Base-by-base conservation (phyloP, 805 yeast genomes). In the Cyberlindnera nakhonratchasimensis region DNA sequence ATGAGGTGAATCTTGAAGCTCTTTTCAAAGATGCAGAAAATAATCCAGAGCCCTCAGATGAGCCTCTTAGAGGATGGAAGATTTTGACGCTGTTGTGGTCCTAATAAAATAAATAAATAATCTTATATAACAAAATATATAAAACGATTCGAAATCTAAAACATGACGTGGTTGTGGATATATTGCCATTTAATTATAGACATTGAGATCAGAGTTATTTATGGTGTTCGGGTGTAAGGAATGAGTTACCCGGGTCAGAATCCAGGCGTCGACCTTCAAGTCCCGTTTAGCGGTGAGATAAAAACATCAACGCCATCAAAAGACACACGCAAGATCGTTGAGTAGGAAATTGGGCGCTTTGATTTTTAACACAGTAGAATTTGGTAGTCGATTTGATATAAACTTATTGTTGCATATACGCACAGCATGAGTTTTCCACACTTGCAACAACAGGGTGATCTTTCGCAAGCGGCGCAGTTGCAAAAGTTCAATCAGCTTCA, bases 1-100 rank as follows among this genome's bases (percentile, higher is more conserved):
- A 50, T 14, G 67, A 73, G 42, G 70, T 67, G 29, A 76, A 73
- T 55, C 62, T 74, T n/a, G 53, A 37, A 17, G 30, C 52, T 5
- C 48, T 62, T 25, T 61, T 62, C 46, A 44, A 46, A 36, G 65
- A 62, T 43, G 59, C 56, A 22, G 52, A 45, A 23, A 52, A 50
- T n/a, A 49, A 56, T 35, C 65, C 64, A 14, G 64, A 60, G 37
- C 57, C 45, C 6, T 45, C 46, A 7, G 32, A 26, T 14, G 41
- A 34, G 20, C 46, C 46, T 25, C n/a, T 40, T 2, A 46, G 31
- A 39, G 48, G 50, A 3, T 48, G 50, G 52, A 38, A 29, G 29
- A 25, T 39, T 21, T 16, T 48, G 12, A 43, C 46, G 4, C 25
- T 48, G 22, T 22, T 48, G 4, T 48, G 52, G 52, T 48, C 49